Conservation (phyloP, 768 basidiomycete genomes). For the Rhodotorula kratochvilovae region DNA sequence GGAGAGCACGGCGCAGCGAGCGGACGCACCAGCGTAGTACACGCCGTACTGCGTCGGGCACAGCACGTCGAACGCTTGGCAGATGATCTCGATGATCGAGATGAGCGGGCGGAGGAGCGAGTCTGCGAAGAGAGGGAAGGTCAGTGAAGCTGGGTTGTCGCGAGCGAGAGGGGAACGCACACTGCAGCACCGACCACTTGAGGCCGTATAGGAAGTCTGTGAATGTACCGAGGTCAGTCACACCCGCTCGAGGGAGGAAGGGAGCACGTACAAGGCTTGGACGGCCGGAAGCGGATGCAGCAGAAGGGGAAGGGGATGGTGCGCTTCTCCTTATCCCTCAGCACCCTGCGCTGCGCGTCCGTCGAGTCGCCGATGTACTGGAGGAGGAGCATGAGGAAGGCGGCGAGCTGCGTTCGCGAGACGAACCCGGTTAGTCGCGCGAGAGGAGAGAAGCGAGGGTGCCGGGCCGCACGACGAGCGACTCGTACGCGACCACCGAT, state of each 20-base stretch:
- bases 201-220: conserved; percentile 81
- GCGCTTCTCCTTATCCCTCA: conserved; percentile 73
- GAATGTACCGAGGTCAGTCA: conserved; percentile 47
- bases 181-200: conserved; percentile 85
- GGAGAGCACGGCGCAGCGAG: too few relatives aligned
- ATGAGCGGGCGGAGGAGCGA: conserved; percentile 36
- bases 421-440: conserved; percentile 46
- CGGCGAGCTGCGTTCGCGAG: conserved; percentile 62
- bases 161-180: conserved; percentile 53
- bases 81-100: conserved; percentile 62
- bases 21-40: conserved; percentile 37
- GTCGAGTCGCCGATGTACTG: conserved; percentile 76
- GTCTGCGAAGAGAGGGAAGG: neutral
- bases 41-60: conserved; percentile 51
- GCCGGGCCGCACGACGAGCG: conserved; percentile 16
- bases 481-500: conserved; percentile 34
- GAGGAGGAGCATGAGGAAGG: conserved; percentile 77
- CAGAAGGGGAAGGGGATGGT: conserved; percentile 65
- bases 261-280: conserved; percentile 10
- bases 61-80: conserved; percentile 63
- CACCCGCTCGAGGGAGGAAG: neutral
- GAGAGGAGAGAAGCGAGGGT: neutral
- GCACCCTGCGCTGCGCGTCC: conserved; percentile 60
- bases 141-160: neutral
- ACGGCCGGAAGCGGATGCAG: conserved; percentile 38